phyloP scores from a whole-genome alignment of 768 basidiomycete genomes.

The Phanerochaete carnosa region DNA sequence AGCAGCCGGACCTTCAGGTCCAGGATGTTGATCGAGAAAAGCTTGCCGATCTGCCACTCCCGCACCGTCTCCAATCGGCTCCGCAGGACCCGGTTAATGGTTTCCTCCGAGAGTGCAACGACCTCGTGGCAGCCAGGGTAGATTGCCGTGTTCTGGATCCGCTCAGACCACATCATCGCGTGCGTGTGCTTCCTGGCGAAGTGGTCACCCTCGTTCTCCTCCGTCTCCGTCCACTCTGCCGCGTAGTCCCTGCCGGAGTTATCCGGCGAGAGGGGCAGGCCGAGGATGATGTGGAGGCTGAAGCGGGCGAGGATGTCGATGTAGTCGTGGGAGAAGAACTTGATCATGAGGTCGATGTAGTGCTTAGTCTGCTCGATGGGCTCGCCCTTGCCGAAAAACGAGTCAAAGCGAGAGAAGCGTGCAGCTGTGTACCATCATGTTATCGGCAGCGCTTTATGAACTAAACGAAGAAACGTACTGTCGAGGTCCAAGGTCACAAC shows the following conservation, averaged over 20 bases:
- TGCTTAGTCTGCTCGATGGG: not conserved
- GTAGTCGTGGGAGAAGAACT: not conserved
- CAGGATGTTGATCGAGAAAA: slow-evolving; percentile 14
- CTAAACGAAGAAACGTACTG: slow-evolving; percentile 6
- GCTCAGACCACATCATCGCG: not conserved
- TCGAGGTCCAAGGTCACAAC: slow-evolving; percentile 13
- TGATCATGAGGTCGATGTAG: slow-evolving; percentile 3
- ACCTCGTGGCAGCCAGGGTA: not conserved
- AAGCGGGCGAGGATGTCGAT: slow-evolving; percentile 1
- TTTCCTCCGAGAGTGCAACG: not conserved
- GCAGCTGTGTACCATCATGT: not conserved
- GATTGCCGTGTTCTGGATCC: not conserved
- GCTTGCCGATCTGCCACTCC: not conserved
- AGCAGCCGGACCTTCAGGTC: slow-evolving; percentile 13
- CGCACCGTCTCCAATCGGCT: not conserved
- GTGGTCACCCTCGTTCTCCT: not conserved
- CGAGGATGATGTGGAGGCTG: slow-evolving; percentile 2
- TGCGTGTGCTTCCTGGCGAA: not conserved
- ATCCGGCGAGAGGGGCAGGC: not conserved
- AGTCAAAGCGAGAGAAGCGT: slow-evolving; percentile 10
- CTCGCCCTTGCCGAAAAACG: not conserved
- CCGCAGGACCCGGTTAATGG: not conserved
- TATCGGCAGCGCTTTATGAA: not conserved
- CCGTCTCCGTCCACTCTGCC: not conserved
- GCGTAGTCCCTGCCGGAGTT: not conserved